Evolutionary conservation across 202 grass and related monocot species (phyloP).

Genomic region (Elaeis oleifera): DNA sequence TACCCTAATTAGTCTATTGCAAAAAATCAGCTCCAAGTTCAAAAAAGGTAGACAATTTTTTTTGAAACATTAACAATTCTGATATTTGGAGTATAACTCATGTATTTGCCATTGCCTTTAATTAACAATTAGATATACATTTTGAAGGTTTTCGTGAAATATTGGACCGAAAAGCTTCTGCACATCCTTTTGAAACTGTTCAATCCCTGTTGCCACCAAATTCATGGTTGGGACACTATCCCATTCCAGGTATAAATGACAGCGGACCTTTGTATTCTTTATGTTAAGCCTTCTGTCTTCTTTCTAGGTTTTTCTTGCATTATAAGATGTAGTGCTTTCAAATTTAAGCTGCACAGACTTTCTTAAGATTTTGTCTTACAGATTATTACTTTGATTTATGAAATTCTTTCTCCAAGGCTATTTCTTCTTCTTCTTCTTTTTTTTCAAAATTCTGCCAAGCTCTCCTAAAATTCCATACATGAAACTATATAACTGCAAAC

Average conservation of each 20-base stretch:
- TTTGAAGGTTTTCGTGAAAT: constrained; percentile 85
- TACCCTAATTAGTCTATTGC: constrained; percentile 72
- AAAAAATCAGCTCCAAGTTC: constrained; percentile 89
- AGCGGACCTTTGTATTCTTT: background rate
- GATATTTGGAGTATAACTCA: background rate
- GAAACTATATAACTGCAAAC: too few species aligned
- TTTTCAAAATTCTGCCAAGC: too few species aligned
- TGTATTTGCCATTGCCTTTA: background rate
- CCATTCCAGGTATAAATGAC: constrained; percentile 50
- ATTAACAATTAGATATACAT: constrained; percentile 22
- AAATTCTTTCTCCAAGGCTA: too few species aligned
- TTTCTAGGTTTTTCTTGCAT: background rate
- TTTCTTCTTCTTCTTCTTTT: too few species aligned
- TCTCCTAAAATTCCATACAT: too few species aligned
- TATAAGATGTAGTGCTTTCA: background rate
- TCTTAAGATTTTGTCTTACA: too few species aligned
- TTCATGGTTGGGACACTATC: constrained; percentile 73
- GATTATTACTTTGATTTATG: too few species aligned
- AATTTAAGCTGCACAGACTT: background rate
- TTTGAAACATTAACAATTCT: background rate
- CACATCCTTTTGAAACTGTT: constrained; percentile 96
- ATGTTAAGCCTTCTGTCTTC: background rate
- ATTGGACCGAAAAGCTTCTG: constrained; percentile 72
- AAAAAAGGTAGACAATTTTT: constrained; percentile 71
- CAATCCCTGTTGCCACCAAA: constrained; percentile 83